A percentile compares a stretch with the other conserved stretches of the same genome.
These are phyloP conservation scores for Leptomonas pyrrhocoris DNA, from an alignment of 208 protist genomes.

Conservation along the genomic window DNA sequence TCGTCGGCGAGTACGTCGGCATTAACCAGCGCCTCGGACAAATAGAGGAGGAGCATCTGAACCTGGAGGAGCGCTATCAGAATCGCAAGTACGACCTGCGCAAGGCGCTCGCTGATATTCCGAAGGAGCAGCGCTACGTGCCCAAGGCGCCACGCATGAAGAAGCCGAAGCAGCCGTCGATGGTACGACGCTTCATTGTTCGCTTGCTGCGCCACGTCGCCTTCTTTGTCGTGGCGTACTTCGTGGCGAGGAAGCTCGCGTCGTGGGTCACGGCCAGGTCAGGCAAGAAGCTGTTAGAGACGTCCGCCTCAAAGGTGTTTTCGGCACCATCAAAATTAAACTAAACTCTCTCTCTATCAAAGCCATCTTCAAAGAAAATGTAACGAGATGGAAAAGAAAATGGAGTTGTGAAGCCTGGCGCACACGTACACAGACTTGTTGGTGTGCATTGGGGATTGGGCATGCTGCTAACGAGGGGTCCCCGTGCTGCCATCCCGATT, in stretches of 20 bases:
- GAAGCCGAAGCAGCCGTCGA: constrained; percentile 32
- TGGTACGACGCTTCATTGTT: constrained; percentile 34
- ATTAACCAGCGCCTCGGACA: constrained; percentile 67
- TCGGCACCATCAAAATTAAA: constrained; percentile 14
- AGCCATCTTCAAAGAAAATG: background rate
- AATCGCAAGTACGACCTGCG: constrained; percentile 39
- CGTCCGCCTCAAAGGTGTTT: constrained; percentile 12
- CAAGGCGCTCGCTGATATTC: constrained; percentile 45
- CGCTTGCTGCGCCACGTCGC: constrained; percentile 43
- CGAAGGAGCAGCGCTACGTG: constrained; percentile 35
- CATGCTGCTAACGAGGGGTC: too few species aligned
- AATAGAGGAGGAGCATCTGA: constrained; percentile 58
- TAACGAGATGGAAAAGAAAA: too few species aligned
- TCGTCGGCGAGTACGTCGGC: constrained; percentile 80
- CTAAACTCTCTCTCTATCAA: background rate
- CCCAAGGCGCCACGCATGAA: constrained; percentile 20
- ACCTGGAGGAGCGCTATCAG: constrained; percentile 52
- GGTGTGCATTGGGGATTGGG: too few species aligned
- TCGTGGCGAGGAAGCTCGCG: constrained; percentile 34
- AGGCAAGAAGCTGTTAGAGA: constrained; percentile 18
- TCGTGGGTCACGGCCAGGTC: constrained; percentile 26
- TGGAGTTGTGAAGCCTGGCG: too few species aligned
- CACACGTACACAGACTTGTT: too few species aligned
- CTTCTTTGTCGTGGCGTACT: constrained; percentile 44
- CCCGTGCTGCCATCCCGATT: too few species aligned